Evolutionary conservation across 2,329 filamentous ascomycete species (phyloP).

Genomic region (Botrytis galanthina): DNA sequence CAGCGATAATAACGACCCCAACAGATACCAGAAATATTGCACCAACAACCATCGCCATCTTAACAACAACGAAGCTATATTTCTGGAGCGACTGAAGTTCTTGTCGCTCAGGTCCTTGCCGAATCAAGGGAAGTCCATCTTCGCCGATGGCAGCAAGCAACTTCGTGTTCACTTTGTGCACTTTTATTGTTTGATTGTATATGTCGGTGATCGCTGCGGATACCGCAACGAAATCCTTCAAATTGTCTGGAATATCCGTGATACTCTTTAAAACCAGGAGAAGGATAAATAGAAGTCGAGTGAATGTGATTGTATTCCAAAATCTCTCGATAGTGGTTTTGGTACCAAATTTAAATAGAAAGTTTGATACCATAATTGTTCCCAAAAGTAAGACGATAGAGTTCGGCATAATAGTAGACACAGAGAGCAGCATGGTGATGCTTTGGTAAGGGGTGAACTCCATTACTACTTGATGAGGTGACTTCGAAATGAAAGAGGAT

Average conservation of each 20-base stretch:
- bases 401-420: background rate
- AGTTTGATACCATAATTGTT: background rate
- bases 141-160: background rate
- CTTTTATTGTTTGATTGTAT: background rate
- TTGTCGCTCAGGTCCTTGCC: background rate
- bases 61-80: background rate
- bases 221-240: rapidly evolving
- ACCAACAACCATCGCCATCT: background rate
- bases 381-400: background rate
- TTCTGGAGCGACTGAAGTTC: background rate
- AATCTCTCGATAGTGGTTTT: background rate
- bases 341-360: background rate
- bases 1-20: too few relatives aligned
- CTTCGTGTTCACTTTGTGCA: background rate
- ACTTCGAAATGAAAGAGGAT: background rate
- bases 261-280: background rate
- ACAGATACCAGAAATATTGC: background rate
- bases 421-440: background rate
- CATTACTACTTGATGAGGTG: background rate
- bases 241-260: background rate
- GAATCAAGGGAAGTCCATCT: background rate
- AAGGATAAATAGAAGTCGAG: background rate
- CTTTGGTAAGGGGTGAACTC: background rate
- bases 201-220: background rate
- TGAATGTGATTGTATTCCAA: rapidly evolving